A percentile compares a stretch with the other conserved stretches of the same genome.
These are phyloP conservation scores for Mrakia frigida DNA, from an alignment of 768 basidiomycete species.

Conservation along the genomic window DNA sequence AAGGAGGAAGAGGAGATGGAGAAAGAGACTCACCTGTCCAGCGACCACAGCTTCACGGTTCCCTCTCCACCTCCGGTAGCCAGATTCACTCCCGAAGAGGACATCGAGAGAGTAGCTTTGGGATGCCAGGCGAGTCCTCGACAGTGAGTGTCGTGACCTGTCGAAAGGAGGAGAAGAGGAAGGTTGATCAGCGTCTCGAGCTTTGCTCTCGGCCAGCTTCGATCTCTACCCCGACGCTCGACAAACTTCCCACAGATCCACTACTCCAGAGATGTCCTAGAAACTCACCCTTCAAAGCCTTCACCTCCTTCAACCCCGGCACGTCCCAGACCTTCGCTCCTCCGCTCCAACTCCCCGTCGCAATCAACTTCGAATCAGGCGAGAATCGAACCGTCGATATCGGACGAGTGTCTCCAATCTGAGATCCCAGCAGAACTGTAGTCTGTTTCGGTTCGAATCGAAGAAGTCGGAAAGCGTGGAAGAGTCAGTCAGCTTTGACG, in stretches of 20 bases:
- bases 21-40: constrained; percentile 61
- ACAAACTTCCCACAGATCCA: no score
- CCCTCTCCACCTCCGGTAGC: constrained; percentile 88
- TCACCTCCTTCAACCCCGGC: constrained; percentile 75
- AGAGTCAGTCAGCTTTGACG: constrained; percentile 43
- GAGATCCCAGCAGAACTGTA: constrained; percentile 68
- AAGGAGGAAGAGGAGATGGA: background rate
- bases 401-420: constrained; percentile 95
- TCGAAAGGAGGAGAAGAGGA: background rate
- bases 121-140: constrained; percentile 99
- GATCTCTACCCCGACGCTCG: background rate
- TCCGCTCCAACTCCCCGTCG: constrained; percentile 95
- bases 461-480: no score
- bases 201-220: background rate
- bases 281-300: constrained; percentile 63
- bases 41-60: constrained; percentile 79
- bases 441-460: constrained; percentile 47
- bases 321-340: constrained; percentile 93
- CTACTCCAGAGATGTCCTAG: background rate
- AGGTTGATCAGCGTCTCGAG: background rate
- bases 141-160: constrained; percentile 82
- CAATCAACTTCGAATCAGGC: constrained; percentile 78
- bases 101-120: constrained; percentile 69
- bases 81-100: constrained; percentile 65
- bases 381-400: constrained; percentile 91